Evolutionary conservation across 192 early-diverging fungal species (phyloP), one percentile per base, ranked within the genome.

Genomic region (Geosiphon pyriformis): DNA sequence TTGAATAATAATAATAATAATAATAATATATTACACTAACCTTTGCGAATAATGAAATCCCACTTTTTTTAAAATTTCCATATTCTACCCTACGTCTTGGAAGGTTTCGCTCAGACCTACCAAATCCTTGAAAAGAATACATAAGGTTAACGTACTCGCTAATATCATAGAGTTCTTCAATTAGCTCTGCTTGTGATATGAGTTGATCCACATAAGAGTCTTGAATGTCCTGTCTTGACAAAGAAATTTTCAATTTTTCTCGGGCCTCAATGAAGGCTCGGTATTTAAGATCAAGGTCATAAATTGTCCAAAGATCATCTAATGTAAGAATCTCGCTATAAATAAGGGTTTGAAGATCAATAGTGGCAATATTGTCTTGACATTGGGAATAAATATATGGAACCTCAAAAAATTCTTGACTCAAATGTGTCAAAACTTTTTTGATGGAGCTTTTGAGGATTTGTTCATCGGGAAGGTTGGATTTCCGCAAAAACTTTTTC

Each of bases 301-400:
- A 88, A 37, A 98, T 88, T 51, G 82, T 82, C 95, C 95, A 98
- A 42, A 98, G 70, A 74, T 94, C 91, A 17, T 80, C 80, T 2
- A 79, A 67, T 0, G 83, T 80, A 31, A 94, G 77, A 37, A 85
- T 82, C 22, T 89, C 87, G 12, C 74, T 15, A 42, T 6, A 15
- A 10, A 15, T 6, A 6, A 42, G 73, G 51, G 64, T 52, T 11
- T 72, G 69, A 10, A 76, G 74, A 7, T 72, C 70, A 4, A 72
- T 76, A 1, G 59, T 73, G n/a, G 87, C 84, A 67, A 90, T 87
- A 68, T 93, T 87, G 70, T 98, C 95, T 57, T 89, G 87, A 46
- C 94, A 84, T 68, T 96, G 93, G 20, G 78, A 80, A 32, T 83
- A 76, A 64, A 98, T 92, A 69, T 89, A 96, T 8, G 96, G 96